These are phyloP conservation scores for Helicostylum pulchrum DNA, from an alignment of 192 early-diverging fungal genomes.

Conservation along the genomic window DNA sequence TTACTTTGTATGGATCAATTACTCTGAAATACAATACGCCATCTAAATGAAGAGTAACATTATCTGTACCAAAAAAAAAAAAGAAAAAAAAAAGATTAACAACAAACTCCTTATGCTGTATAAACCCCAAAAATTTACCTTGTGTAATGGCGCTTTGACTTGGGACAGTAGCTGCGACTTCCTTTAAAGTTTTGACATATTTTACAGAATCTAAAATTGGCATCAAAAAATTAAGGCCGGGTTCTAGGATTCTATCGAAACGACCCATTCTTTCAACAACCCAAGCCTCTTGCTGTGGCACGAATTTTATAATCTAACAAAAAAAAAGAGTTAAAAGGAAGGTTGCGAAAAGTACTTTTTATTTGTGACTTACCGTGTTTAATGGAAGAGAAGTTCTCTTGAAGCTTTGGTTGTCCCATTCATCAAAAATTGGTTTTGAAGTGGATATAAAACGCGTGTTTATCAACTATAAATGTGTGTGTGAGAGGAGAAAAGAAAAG, in stretches of 20 bases:
- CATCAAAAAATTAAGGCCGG: slow-evolving; percentile 86
- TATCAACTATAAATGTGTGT: too few species aligned
- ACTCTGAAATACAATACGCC: slow-evolving; percentile 96
- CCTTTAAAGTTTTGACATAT: slow-evolving; percentile 94
- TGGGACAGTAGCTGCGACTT: slow-evolving; percentile 89
- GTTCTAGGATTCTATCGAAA: slow-evolving; percentile 81
- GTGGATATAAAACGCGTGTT: too few species aligned
- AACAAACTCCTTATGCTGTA: too few species aligned
- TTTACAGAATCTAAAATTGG: slow-evolving; percentile 85
- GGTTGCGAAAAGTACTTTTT: too few species aligned
- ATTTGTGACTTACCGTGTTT: slow-evolving; percentile 40
- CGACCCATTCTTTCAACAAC: slow-evolving; percentile 94
- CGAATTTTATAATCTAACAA: slow-evolving; percentile 82
- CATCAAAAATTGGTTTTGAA: too few species aligned
- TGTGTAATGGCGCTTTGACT: slow-evolving; percentile 90
- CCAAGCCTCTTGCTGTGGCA: slow-evolving; percentile 98
- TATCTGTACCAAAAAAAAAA: too few species aligned
- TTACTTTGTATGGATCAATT: slow-evolving; percentile 84
- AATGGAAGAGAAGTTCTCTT: slow-evolving; percentile 30
- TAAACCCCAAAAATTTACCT: slow-evolving; percentile 35
- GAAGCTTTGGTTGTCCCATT: too few species aligned
- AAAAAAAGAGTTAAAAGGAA: not conserved
- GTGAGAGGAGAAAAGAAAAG: too few species aligned
- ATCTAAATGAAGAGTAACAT: slow-evolving; percentile 93
- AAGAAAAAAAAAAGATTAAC: slow-evolving; percentile 10